Base-by-base conservation (phyloP, 2,329 filamentous ascomycete species). In the Exophiala lecanii-corni region DNA sequence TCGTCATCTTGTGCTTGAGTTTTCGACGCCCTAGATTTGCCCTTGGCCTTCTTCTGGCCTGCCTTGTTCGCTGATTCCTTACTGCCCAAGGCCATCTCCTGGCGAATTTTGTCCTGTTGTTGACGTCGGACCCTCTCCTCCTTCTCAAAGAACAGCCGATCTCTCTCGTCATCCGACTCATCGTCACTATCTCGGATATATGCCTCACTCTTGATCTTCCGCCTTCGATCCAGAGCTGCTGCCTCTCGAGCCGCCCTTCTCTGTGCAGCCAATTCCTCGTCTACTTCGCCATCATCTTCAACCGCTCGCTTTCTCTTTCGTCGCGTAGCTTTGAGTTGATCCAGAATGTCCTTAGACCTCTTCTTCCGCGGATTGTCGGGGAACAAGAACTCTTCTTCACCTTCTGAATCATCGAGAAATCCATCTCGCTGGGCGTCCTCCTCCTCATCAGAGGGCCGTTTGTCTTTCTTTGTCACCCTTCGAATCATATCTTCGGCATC, bases 121-220 rank as follows among this genome's bases (percentile, higher is more conserved):
- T 75, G 75, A 51, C 78, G 73, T 36, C 85, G 72, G 47, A 83
- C 72, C 51, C 75, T 68, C 62, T 82, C 80, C 65, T 96, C 89
- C 12, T 78, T 74, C 2, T 75, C 80, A 64, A 91, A 96, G 65
- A 96, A 96, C 15, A 77, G 79, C 16, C 61, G 70, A 64, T 86
- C 78, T 43, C 79, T 77, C 35, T 89, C 87, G 23, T 76, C 80
- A 57, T 95, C 88, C n/a, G 77, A 82, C 55, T 95, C 89, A 40
- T 97, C 92, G 60, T 97, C 92, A 54, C 84, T 88, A 26, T 83
- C 81, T 45, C 84, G 78, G 38, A 98, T 84, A 57, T 81, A 91
- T 28, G 91, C 66, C 17, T 82, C 81, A 57, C 86, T 94, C 71
- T 96, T 97, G 67, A 92, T 84, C 60, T 84, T 85, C 21, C 73